Conservation (phyloP, 2,329 filamentous ascomycete genomes). For the Exophiala calicioides region DNA sequence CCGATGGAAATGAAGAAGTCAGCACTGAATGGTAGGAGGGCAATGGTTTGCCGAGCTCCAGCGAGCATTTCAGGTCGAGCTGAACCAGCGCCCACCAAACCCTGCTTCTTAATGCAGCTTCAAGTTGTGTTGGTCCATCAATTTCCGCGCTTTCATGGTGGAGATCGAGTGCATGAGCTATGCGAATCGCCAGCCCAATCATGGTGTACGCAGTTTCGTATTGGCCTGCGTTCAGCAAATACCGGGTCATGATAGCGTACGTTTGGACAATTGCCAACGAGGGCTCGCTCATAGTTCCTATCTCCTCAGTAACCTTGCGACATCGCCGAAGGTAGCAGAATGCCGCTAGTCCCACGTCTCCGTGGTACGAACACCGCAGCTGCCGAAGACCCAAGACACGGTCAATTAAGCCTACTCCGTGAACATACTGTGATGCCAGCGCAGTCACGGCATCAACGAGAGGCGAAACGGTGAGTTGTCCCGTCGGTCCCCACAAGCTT, state of each 20-base stretch:
- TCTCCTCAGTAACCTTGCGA: background rate
- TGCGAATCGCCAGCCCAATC: background rate
- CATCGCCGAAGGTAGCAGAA: background rate
- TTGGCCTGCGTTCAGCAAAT: background rate
- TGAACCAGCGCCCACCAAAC: background rate
- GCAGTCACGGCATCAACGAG: too few species aligned
- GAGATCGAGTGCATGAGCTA: background rate
- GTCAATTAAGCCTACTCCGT: too few species aligned
- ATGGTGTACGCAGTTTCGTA: slow-evolving; percentile 1
- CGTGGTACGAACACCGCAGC: background rate
- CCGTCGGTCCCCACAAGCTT: too few species aligned
- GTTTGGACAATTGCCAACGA: background rate
- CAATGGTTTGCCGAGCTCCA: too few species aligned
- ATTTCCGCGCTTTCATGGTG: too few species aligned
- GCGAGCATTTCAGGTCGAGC: background rate
- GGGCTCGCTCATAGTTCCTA: background rate
- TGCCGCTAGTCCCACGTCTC: background rate
- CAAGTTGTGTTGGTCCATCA: background rate
- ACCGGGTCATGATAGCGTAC: background rate
- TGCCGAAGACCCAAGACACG: background rate
- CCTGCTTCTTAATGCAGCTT: background rate
- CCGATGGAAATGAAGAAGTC: too few species aligned
- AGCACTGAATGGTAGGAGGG: background rate
- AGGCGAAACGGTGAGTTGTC: too few species aligned
- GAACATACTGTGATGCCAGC: too few species aligned